Conservation (phyloP, 345 rosid species). For the Litchi chinensis region DNA sequence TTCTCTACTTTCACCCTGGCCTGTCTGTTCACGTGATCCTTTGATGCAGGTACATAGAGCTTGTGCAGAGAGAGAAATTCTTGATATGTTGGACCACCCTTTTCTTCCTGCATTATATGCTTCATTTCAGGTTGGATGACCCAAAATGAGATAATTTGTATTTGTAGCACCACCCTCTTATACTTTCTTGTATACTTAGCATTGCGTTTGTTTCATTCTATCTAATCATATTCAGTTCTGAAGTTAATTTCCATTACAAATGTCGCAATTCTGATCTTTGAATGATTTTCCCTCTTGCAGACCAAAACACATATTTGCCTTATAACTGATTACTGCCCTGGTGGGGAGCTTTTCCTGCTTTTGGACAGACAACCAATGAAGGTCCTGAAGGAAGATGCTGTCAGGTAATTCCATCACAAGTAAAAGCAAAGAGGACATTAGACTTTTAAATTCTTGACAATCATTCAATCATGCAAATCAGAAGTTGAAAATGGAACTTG, state of each 20-base stretch:
- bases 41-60: conserved; percentile 88
- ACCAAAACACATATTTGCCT: conserved; percentile 93
- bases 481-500: not conserved
- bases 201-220: too few relatives aligned
- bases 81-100: conserved; percentile 95
- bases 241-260: not conserved
- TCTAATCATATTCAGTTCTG: not conserved
- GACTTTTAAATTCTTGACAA: not conserved
- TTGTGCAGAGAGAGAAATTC: conserved; percentile 93
- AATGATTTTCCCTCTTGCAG: conserved; percentile 43
- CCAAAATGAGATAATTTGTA: not conserved
- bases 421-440: not conserved
- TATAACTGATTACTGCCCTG: conserved; percentile 90
- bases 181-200: too few relatives aligned
- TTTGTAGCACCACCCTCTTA: too few relatives aligned
- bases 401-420: conserved; percentile 46
- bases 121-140: conserved; percentile 78
- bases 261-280: conserved; percentile 21
- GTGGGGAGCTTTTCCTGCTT: conserved; percentile 94
- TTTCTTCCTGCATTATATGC: conserved; percentile 97
- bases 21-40: conserved; percentile 9
- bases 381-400: conserved; percentile 93
- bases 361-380: conserved; percentile 82
- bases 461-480: not conserved
- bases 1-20: not conserved